Percentiles rank a stretch among this genome's conserved stretches.
Evolutionary conservation across 805 yeast genomes (phyloP).

Genomic region (Starmerella riodocensis): DNA sequence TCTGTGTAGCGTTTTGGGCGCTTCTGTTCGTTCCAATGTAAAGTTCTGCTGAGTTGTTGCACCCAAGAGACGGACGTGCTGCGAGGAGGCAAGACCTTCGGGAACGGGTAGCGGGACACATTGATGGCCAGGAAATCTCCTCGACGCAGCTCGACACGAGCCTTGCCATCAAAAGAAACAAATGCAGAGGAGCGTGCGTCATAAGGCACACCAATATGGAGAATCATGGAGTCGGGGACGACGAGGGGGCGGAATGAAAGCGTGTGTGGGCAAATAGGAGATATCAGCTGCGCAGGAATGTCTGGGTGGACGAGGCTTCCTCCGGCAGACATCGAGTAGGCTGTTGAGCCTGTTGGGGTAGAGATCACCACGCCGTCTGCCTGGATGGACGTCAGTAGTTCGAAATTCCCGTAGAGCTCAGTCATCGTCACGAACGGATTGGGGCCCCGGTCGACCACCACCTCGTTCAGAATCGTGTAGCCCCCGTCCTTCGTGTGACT

Average conservation of each 20-base stretch:
- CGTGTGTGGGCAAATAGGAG: constrained; percentile 95
- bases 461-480: constrained; percentile 68
- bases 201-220: constrained; percentile 71
- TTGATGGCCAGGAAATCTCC: constrained; percentile 79
- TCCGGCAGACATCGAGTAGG: constrained; percentile 88
- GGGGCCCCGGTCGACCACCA: constrained; percentile 88
- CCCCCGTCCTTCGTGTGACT: constrained; percentile 26
- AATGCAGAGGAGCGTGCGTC: constrained; percentile 82
- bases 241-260: constrained; percentile 83
- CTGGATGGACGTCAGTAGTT: constrained; percentile 74
- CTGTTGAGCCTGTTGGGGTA: constrained; percentile 94
- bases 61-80: constrained; percentile 56
- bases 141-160: constrained; percentile 60
- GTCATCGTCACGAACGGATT: constrained; percentile 82
- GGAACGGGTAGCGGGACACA: constrained; percentile 87
- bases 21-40: constrained; percentile 90
- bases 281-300: constrained; percentile 79
- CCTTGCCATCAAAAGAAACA: constrained; percentile 93
- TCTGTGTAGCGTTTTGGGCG: constrained; percentile 48
- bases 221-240: constrained; percentile 81
- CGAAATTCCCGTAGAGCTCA: constrained; percentile 79
- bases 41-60: constrained; percentile 57
- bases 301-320: constrained; percentile 92
- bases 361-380: constrained; percentile 90
- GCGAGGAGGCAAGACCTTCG: constrained; percentile 56